These are phyloP conservation scores for Coprinellus micaceus DNA, from an alignment of 768 basidiomycete genomes.

Conservation along the genomic window DNA sequence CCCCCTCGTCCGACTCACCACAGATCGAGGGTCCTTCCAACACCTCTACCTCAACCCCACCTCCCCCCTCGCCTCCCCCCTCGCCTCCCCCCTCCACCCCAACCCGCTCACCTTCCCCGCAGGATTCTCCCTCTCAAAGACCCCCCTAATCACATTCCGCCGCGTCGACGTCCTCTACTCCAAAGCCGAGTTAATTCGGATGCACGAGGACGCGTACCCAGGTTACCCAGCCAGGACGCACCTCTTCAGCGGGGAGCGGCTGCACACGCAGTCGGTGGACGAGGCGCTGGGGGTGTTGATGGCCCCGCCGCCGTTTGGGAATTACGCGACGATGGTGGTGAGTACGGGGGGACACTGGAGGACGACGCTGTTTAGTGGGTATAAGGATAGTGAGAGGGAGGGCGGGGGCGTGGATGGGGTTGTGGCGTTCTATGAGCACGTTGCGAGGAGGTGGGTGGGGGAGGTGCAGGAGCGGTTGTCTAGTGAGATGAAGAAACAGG, in stretches of 20 bases:
- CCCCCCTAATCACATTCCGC: conserved; percentile 58
- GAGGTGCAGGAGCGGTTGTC: conserved; percentile 39
- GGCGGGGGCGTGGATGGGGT: conserved; percentile 42
- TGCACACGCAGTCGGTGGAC: conserved; percentile 50
- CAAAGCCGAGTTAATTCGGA: conserved; percentile 40
- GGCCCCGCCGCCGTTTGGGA: conserved; percentile 41
- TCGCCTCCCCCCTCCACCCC: conserved; percentile 14
- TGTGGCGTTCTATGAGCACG: conserved; percentile 50
- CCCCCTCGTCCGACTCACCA: conserved; percentile 32
- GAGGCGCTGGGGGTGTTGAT: conserved; percentile 54
- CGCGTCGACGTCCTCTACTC: conserved; percentile 59
- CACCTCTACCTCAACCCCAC: conserved; percentile 56
- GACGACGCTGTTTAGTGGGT: conserved; percentile 45
- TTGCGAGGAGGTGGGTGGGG: conserved; percentile 52
- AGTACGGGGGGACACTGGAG: conserved; percentile 74
- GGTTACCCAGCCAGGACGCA: conserved; percentile 23
- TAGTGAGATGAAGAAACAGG: conserved; percentile 24
- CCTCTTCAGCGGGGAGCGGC: conserved; percentile 54
- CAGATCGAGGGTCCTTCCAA: conserved; percentile 55
- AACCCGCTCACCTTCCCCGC: conserved; percentile 39
- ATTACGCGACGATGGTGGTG: conserved; percentile 60
- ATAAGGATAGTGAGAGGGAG: conserved; percentile 21
- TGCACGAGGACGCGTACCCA: conserved; percentile 39
- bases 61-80: conserved; percentile 50
- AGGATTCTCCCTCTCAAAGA: conserved; percentile 22